Conservation (phyloP, 352 stramenopile genomes). For the Globisporangium iwayamae region DNA sequence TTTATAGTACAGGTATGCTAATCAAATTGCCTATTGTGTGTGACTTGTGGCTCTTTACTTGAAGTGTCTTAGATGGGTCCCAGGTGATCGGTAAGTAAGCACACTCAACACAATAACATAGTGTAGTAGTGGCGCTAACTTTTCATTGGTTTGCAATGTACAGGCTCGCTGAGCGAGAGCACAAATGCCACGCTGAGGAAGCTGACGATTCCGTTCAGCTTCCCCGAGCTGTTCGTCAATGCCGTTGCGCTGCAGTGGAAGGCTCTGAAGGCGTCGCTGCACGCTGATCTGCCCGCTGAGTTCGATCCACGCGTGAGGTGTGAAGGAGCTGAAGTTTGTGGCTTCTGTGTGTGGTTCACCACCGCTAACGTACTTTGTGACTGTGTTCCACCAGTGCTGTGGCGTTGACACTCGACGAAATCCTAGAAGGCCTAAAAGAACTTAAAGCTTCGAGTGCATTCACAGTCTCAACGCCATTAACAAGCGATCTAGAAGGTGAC, state of each 20-base stretch:
- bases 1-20: not conserved
- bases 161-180: constrained; percentile 34
- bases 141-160: too few relatives aligned
- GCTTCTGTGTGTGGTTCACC: not conserved
- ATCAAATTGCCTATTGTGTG: constrained; percentile 5
- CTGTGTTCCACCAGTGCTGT: constrained; percentile 2
- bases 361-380: too few relatives aligned
- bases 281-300: constrained; percentile 37
- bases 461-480: not conserved
- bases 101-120: too few relatives aligned
- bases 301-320: constrained; percentile 35
- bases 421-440: constrained; percentile 14
- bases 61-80: constrained; percentile 17
- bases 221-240: constrained; percentile 22
- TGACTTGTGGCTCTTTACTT: not conserved
- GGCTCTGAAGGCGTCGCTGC: constrained; percentile 34
- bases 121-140: too few relatives aligned
- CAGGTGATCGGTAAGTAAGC: constrained; percentile 12
- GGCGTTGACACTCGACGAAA: constrained; percentile 4
- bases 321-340: not conserved
- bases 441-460: constrained; percentile 12
- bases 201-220: constrained; percentile 24
- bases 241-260: constrained; percentile 35
- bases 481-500: not conserved
- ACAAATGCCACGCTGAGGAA: constrained; percentile 30